These are phyloP conservation scores for Hypholoma sublateritium DNA, from an alignment of 768 basidiomycete species.

Conservation along the genomic window DNA sequence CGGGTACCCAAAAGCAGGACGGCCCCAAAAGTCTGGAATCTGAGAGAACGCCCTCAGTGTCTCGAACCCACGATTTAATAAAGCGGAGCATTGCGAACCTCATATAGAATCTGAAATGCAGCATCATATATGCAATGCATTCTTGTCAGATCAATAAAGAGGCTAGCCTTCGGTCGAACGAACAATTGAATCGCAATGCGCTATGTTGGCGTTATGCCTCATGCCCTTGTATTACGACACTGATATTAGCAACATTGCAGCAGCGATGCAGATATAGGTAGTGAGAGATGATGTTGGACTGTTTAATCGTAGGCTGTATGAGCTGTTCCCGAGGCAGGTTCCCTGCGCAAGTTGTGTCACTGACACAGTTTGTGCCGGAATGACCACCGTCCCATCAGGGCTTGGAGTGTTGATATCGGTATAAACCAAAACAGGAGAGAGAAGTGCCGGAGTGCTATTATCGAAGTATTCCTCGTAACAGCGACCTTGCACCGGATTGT, in stretches of 20 bases:
- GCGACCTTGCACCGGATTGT: conserved; percentile 26
- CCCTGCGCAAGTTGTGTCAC: conserved; percentile 22
- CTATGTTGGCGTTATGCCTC: too few species aligned
- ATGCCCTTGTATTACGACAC: neutral
- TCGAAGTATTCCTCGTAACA: conserved; percentile 28
- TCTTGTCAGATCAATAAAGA: neutral
- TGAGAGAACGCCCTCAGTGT: too few species aligned
- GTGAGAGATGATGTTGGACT: neutral
- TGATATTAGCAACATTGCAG: neutral
- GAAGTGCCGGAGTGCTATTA: conserved; percentile 22
- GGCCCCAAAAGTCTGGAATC: too few species aligned
- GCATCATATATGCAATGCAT: neutral
- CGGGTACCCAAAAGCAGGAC: too few species aligned
- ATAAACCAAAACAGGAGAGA: conserved; percentile 26
- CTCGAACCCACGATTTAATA: too few species aligned
- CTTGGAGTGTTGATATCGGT: conserved; percentile 3
- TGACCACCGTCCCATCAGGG: conserved; percentile 21
- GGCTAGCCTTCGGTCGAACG: neutral
- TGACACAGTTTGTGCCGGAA: conserved; percentile 20
- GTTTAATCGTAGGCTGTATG: neutral
- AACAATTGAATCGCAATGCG: neutral
- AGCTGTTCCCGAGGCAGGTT: conserved; percentile 23
- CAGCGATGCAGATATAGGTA: neutral
- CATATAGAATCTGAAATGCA: too few species aligned
- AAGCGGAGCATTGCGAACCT: too few species aligned